Base-by-base conservation (phyloP, 805 yeast genomes). In the Yarrowia divulgata region DNA sequence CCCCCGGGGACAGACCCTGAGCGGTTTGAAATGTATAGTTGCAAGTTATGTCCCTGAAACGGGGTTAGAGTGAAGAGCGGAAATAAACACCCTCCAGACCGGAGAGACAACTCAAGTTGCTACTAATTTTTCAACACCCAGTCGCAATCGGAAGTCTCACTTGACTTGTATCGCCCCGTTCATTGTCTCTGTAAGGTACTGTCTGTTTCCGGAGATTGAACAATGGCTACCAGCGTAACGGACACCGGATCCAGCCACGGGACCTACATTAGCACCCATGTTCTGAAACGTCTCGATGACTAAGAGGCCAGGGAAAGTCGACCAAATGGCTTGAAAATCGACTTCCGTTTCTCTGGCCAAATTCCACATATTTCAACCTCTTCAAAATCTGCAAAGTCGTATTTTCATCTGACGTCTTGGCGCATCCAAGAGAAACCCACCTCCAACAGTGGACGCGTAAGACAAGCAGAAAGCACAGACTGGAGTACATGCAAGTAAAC, bases 331-430 rank as follows among this genome's bases (percentile, higher is more conserved):
- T 43, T 12, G 23, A n/a, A 43, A 46, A 23, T 46, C 50, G 50
- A 23, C n/a, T 19, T 40, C 29, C 52, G 32, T 5, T 35, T 23
- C 10, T 2, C 9, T 1, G 3, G 34, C 29, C 29, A 23, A 2
- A 4, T 2, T 23, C 29, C 29, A 1, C 23, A 8, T 23, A 23
- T 46, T 23, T 8, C 50, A 10, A n/a, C 34, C 23, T 1, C 16
- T n/a, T 23, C 29, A 23, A 35, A 14, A n/a, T 13, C n/a, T 23
- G n/a, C 54, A 52, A 52, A 52, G 57, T 52, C 57, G 57, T n/a
- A 35, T 52, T 52, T 52, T 52, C 58, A 35, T 54, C 58, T 54
- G 58, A 54, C 58, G 58, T 54, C 58, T 54, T 54, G 58, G 58
- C 58, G 32, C 55, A 23, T 32, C 14, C 18, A 4, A 1, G 13